phyloP scores from a whole-genome alignment of 2,329 filamentous ascomycete genomes.

The Sclerotinia nivalis region DNA sequence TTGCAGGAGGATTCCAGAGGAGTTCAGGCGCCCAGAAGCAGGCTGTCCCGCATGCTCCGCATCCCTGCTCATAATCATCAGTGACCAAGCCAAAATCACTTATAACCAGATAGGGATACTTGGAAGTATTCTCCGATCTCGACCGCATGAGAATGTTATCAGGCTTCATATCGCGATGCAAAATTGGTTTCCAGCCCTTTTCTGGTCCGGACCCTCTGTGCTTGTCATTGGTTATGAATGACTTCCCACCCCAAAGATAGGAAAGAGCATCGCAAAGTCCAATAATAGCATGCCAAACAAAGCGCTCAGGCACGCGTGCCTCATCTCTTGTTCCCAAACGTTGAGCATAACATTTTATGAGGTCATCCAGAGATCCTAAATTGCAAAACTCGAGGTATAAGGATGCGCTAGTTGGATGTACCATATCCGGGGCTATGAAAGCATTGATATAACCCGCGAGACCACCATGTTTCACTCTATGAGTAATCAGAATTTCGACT shows the following conservation, averaged over 20 bases:
- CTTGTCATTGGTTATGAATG: constrained; percentile 20
- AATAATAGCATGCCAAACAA: constrained; percentile 37
- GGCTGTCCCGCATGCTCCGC: constrained; percentile 25
- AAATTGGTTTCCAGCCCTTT: constrained; percentile 33
- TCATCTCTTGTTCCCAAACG: constrained; percentile 16
- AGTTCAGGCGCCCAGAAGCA: constrained; percentile 35
- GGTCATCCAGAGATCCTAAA: constrained; percentile 33
- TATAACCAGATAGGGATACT: constrained; percentile 37
- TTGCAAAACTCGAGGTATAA: constrained; percentile 40
- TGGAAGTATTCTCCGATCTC: constrained; percentile 29
- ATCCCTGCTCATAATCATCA: constrained; percentile 28
- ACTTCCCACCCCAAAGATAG: constrained; percentile 33
- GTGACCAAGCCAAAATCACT: constrained; percentile 39
- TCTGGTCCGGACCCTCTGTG: background rate
- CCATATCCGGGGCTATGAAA: constrained; percentile 27
- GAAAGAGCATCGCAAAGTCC: constrained; percentile 37
- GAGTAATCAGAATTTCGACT: constrained; percentile 34
- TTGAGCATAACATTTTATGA: constrained; percentile 30
- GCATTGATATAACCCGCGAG: constrained; percentile 31
- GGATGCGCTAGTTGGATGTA: constrained; percentile 26
- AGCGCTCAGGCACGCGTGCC: constrained; percentile 31
- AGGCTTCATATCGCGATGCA: constrained; percentile 40
- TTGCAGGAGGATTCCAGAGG: constrained; percentile 30
- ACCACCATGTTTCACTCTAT: constrained; percentile 30
- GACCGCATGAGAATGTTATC: constrained; percentile 39